Evolutionary conservation across 2,329 filamentous ascomycete species (phyloP), one percentile per base, ranked within the genome.

Genomic region (Chalaropsis thielavioides): DNA sequence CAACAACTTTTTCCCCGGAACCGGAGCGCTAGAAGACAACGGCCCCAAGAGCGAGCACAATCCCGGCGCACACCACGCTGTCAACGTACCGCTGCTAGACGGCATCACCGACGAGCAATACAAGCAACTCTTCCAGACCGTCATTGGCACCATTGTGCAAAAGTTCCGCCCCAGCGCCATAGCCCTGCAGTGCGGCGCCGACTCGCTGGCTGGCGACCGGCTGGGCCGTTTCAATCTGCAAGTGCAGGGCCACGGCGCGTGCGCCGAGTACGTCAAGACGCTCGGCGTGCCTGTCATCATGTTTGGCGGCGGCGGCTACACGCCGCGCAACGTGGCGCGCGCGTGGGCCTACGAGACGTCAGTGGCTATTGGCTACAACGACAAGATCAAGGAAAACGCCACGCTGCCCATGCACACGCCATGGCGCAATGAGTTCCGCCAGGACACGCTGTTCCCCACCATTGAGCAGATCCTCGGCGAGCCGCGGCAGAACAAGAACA

Each of bases 291-390:
- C 94, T 2, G 81, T 97, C 68, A 85, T 99, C 61, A 83, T 99
- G 64, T 89, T 97, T 66, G 94, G 94, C 56, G 94, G 94, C 46
- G 94, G 94, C 65, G 94, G 94, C 35, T 99, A 99, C 76, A 99
- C 94, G 15, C 92, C 94, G 4, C 85, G 92, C 69, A 99, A 99
- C 72, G 94, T 99, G 6, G 94, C 94, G 51, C 88, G 94, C 64
- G 91, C 92, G 38, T 99, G 94, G 94, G 90, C 92, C 27, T 92
- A 95, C 75, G 94, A 99, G 77, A 99, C 94, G 13, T 88, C 89
- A 67, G 90, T 97, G 69, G 90, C 90, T 67, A 89, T 95, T 68
- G 85, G 86, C 69, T 85, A 85, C 66, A 81, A 88, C 67, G 80
- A 87, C 68, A 82, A 83, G 66, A 86, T 96, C 68, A 67, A 67